Percentiles rank a stretch among this genome's conserved stretches.
Evolutionary conservation across 2,329 filamentous ascomycete species (phyloP).

Genomic region (Aspergillus sp.): DNA sequence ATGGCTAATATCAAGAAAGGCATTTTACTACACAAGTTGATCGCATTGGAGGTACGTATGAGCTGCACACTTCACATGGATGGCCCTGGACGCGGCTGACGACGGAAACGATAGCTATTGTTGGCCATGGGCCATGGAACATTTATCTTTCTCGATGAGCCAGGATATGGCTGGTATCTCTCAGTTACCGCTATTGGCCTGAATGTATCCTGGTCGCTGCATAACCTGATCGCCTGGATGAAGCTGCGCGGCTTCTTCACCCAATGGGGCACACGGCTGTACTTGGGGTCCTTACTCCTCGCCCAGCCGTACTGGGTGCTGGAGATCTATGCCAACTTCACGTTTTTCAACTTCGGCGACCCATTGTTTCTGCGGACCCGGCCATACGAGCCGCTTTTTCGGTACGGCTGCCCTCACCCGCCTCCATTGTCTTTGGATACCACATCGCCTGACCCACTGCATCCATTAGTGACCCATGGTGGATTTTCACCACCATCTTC

Average conservation of each 20-base stretch:
- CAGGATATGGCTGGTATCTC: constrained; percentile 63
- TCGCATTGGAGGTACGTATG: not conserved
- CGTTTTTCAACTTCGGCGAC: constrained; percentile 59
- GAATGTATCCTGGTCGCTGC: constrained; percentile 61
- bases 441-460: no score
- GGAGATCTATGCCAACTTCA: constrained; percentile 65
- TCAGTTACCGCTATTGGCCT: constrained; percentile 60
- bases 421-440: no score
- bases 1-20: not conserved
- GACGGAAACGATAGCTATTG: constrained; percentile 41
- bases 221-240: constrained; percentile 67
- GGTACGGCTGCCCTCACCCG: no score
- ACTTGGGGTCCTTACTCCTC: not conserved
- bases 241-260: constrained; percentile 43
- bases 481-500: not conserved
- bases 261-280: not conserved
- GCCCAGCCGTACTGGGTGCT: constrained; percentile 24
- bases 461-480: not conserved
- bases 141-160: constrained; percentile 56
- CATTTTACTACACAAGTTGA: not conserved
- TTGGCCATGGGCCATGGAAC: constrained; percentile 57
- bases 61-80: not conserved
- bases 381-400: not conserved
- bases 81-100: not conserved
- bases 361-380: not conserved